Evolutionary conservation across 345 rosid species (phyloP).

Genomic region (Acer campestre): DNA sequence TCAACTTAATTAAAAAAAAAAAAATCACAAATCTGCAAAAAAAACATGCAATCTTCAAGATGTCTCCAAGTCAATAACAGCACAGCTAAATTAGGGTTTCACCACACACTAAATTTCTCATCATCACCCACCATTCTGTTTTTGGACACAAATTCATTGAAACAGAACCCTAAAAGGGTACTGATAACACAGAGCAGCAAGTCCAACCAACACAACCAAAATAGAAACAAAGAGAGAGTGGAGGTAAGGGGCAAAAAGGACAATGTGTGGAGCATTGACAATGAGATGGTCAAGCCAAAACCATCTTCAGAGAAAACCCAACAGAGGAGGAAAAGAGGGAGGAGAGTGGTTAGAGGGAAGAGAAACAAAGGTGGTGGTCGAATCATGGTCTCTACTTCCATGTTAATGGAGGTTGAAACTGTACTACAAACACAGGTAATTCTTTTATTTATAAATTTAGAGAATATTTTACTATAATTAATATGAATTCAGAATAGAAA

Average conservation of each 20-base stretch:
- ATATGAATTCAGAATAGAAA: neutral
- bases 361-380: constrained; percentile 37
- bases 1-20: neutral
- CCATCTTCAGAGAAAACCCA: constrained; percentile 32
- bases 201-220: constrained; percentile 27
- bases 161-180: constrained; percentile 3
- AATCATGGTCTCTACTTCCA: constrained; percentile 64
- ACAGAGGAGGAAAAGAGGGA: constrained; percentile 50
- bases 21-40: too few relatives aligned
- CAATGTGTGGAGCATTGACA: constrained; percentile 82
- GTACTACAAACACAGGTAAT: constrained; percentile 88
- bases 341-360: constrained; percentile 42
- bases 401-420: constrained; percentile 78
- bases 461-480: neutral
- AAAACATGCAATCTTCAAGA: constrained; percentile 18
- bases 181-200: constrained; percentile 37
- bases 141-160: constrained; percentile 2
- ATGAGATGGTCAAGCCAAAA: constrained; percentile 46
- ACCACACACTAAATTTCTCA: constrained; percentile 13
- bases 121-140: constrained; percentile 2
- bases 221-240: constrained; percentile 33
- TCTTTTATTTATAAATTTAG: neutral
- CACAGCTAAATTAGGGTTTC: constrained; percentile 35
- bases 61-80: constrained; percentile 26
- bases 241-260: constrained; percentile 59